Evolutionary conservation across 2,329 filamentous ascomycete genomes (phyloP).

Genomic region (Colletotrichum spaethianum): DNA sequence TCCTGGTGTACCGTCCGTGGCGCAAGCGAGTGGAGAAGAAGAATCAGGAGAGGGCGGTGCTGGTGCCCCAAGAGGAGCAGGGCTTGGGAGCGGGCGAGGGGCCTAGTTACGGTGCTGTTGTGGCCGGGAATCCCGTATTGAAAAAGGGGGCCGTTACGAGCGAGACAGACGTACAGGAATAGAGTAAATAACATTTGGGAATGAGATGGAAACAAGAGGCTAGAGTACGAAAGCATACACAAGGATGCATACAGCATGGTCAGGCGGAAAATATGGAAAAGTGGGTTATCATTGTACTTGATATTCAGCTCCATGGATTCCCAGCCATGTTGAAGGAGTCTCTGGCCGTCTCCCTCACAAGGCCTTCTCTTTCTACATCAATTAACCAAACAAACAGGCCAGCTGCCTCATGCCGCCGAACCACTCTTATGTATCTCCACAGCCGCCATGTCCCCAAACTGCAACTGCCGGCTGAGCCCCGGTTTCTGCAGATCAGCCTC

Average conservation of each 20-base stretch:
- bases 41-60: constrained; percentile 8
- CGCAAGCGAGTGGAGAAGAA: constrained; percentile 63
- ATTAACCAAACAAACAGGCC: too few relatives aligned
- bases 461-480: not conserved
- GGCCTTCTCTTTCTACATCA: too few relatives aligned
- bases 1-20: constrained; percentile 87
- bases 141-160: constrained; percentile 14
- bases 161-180: not conserved
- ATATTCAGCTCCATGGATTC: too few relatives aligned
- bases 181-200: not conserved
- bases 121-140: not conserved
- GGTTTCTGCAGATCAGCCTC: not conserved
- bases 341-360: not conserved
- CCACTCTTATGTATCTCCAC: not conserved
- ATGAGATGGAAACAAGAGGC: fast-evolving
- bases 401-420: not conserved
- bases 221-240: not conserved
- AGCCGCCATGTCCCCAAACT: not conserved
- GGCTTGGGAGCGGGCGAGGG: constrained; percentile 21
- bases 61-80: constrained; percentile 21
- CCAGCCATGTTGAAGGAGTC: not conserved
- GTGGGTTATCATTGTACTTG: not conserved
- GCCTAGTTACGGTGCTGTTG: constrained; percentile 71
- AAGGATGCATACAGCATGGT: not conserved
- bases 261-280: not conserved